Conservation (phyloP, 177 flowering plant species). For the Telopea speciosissima region DNA sequence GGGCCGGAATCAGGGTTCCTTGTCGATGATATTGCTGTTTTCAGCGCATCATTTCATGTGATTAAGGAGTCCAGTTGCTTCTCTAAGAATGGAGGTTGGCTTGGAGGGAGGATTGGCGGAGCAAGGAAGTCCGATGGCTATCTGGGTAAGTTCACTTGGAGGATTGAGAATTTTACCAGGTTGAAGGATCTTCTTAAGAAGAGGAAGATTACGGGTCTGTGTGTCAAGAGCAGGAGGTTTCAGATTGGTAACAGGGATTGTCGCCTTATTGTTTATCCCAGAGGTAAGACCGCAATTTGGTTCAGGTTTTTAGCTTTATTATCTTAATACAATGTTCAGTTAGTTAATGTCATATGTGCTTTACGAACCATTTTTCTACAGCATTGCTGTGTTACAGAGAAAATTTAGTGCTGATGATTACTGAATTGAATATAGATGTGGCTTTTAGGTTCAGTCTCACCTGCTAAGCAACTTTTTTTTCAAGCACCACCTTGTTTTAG, state of each 20-base stretch:
- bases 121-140: constrained; percentile 84
- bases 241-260: constrained; percentile 96
- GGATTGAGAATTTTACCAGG: constrained; percentile 84
- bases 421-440: neutral
- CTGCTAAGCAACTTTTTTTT: neutral
- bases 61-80: constrained; percentile 80
- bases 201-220: constrained; percentile 94
- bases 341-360: neutral
- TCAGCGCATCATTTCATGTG: constrained; percentile 87
- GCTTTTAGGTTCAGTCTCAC: neutral
- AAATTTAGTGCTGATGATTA: neutral
- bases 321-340: neutral
- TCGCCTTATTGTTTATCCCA: constrained; percentile 93
- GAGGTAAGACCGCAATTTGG: constrained; percentile 47
- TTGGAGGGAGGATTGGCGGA: constrained; percentile 51
- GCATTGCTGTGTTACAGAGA: neutral
- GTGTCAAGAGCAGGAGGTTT: constrained; percentile 96
- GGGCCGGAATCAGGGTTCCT: constrained; percentile 64
- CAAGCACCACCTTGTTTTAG: neutral
- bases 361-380: neutral
- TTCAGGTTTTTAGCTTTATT: neutral
- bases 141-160: constrained; percentile 89
- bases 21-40: constrained; percentile 85
- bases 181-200: constrained; percentile 91
- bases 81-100: constrained; percentile 60